These are phyloP conservation scores for Nemania abortiva DNA, from an alignment of 2,329 filamentous ascomycete species.

Conservation along the genomic window DNA sequence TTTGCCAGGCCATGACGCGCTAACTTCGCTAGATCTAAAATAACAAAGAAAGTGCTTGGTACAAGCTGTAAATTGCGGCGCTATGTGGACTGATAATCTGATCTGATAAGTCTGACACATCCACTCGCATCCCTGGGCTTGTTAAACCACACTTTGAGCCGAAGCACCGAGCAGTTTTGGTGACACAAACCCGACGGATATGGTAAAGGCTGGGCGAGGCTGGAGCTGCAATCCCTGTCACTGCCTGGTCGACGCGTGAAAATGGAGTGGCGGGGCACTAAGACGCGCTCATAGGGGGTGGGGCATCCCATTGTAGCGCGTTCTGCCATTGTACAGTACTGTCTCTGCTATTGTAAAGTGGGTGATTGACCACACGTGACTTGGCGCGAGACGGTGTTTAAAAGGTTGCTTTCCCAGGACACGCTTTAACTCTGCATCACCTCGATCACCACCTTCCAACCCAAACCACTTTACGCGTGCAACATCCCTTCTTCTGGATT, in stretches of 20 bases:
- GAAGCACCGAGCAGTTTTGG: slow-evolving; percentile 28
- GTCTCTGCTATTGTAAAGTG: slow-evolving; percentile 23
- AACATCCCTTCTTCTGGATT: slow-evolving; percentile 30
- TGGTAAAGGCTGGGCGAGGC: slow-evolving; percentile 24
- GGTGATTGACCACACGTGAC: slow-evolving; percentile 46
- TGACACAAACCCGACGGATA: slow-evolving; percentile 15
- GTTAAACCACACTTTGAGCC: slow-evolving; percentile 8
- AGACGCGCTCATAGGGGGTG: slow-evolving; percentile 29
- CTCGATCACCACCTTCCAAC: slow-evolving; percentile 36
- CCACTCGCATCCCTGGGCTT: background rate
- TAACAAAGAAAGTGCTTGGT: background rate
- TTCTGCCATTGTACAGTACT: slow-evolving; percentile 30
- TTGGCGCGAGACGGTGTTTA: slow-evolving; percentile 46
- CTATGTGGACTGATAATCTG: slow-evolving; percentile 22
- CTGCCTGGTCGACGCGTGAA: slow-evolving; percentile 44
- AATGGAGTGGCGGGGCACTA: slow-evolving; percentile 40
- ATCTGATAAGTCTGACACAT: slow-evolving; percentile 25
- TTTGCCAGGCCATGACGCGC: slow-evolving; percentile 3
- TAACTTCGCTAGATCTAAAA: background rate
- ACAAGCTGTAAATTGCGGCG: background rate
- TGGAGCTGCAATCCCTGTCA: slow-evolving; percentile 33
- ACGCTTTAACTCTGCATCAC: slow-evolving; percentile 42
- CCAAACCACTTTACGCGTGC: slow-evolving; percentile 42
- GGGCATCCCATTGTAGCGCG: slow-evolving; percentile 37
- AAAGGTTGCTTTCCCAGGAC: slow-evolving; percentile 45